Evolutionary conservation across 75 land plant genomes (phyloP).

Genomic region (Larix kaempferi): DNA sequence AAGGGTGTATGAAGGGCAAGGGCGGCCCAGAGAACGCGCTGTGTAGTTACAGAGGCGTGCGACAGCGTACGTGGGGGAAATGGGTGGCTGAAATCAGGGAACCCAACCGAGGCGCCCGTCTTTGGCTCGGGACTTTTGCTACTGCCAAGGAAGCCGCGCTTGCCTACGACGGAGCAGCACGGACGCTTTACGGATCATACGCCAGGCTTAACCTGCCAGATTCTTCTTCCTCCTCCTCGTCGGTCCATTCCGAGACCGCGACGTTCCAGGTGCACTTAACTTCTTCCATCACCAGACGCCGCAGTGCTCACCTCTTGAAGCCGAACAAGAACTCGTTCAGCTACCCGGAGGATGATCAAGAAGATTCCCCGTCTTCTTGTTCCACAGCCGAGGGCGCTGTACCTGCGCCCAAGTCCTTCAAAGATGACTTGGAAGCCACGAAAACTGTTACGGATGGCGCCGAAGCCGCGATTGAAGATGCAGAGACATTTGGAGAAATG

Average conservation of each 20-base stretch:
- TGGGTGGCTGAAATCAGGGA: conserved; percentile 50
- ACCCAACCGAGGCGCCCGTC: conserved; percentile 23
- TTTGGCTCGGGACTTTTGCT: conserved; percentile 49
- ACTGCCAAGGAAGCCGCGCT: conserved; percentile 41
- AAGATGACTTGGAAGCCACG: too few relatives aligned
- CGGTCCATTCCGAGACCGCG: background rate
- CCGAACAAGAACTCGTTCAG: too few relatives aligned
- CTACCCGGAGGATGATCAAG: too few relatives aligned
- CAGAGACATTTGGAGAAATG: too few relatives aligned
- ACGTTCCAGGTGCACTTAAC: background rate
- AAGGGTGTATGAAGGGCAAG: conserved; percentile 41
- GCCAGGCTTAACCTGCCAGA: conserved; percentile 46
- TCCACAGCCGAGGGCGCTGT: too few relatives aligned
- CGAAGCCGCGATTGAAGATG: too few relatives aligned
- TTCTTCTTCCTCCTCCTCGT: background rate
- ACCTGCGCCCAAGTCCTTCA: too few relatives aligned
- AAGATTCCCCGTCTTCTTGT: too few relatives aligned
- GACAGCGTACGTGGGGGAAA: conserved; percentile 43
- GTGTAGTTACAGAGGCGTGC: conserved; percentile 38
- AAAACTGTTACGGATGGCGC: too few relatives aligned
- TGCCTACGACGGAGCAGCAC: conserved; percentile 55
- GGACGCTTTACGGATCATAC: conserved; percentile 36
- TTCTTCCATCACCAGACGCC: too few relatives aligned
- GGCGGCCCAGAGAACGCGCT: conserved; percentile 36
- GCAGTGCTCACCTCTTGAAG: too few relatives aligned